Base-by-base conservation (phyloP, 371 early-diverging fungal genomes). In the Apophysomyces ossiformis region DNA sequence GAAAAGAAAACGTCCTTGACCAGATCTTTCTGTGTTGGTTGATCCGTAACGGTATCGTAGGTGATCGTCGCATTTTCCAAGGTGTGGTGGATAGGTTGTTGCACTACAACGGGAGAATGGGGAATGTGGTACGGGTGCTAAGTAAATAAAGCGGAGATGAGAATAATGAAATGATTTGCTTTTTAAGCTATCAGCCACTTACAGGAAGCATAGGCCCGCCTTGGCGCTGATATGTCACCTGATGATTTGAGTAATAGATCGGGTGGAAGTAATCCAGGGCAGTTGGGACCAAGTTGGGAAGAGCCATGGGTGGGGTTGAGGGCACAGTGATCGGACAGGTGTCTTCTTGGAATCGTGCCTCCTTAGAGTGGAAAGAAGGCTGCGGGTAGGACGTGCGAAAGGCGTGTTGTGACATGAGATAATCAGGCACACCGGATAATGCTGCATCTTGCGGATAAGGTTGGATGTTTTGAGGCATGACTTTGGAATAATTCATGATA, bases 1-100 rank as follows among this genome's bases (percentile, higher is more conserved):
- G 81, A 81, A 35, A 81, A 78, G 37, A 81, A 81, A 4, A 81
- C 81, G 35, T 81, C 81, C 63, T 81, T 81, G 46, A 81, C 81
- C 5, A 81, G 61, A 44, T 81, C 81, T 36, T 72, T 73, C 63
- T 77, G 80, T 16, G 63, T 43, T 32, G 65, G 47, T 15, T 69
- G 69, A 9, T 74, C 69, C 7, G 67, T 57, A 8, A 70, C 71
- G 21, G 44, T 68, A 61, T 81, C 81, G 71, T 75, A 83, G 16
- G 76, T 74, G 57, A 83, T 83, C 5, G 80, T 83, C 11, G 78
- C 77, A 59, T 83, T 83, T 58, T 81, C 81, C 26, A 83, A 63
- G 0, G 83, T 81, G 58, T 77, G 81, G 58, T 83, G 81, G 58
- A 81, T 81, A 41, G 81, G 80, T 26, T 44, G 64, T 50, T 50